phyloP scores from a whole-genome alignment of 163 green algal species.

The Scenedesmus sp. region DNA sequence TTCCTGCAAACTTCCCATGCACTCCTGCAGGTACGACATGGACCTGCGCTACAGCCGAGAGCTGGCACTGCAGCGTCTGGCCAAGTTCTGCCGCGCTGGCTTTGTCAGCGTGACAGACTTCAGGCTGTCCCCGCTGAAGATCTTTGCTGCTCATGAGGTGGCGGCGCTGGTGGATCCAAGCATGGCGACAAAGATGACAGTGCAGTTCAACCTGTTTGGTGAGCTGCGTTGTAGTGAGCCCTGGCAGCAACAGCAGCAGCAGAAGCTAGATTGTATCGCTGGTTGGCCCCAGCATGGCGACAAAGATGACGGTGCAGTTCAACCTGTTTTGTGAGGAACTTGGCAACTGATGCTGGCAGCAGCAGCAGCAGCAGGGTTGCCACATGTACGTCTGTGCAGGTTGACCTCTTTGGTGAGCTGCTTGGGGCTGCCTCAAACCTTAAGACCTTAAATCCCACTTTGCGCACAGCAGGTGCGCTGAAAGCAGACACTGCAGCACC shows the following conservation, averaged over 20 bases:
- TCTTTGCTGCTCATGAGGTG: constrained; percentile 94
- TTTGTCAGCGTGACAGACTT: constrained; percentile 89
- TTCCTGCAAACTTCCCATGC: background rate
- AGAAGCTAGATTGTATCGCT: constrained; percentile 58
- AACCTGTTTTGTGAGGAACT: constrained; percentile 39
- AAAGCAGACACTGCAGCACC: background rate
- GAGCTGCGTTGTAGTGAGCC: background rate
- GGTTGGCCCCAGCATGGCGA: constrained; percentile 84
- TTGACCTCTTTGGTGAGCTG: too few relatives aligned
- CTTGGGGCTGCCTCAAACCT: too few relatives aligned
- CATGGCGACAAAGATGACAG: constrained; percentile 95
- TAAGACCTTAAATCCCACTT: too few relatives aligned
- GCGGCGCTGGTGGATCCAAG: constrained; percentile 80
- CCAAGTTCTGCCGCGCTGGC: constrained; percentile 76
- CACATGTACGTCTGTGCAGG: too few relatives aligned
- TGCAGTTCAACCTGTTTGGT: constrained; percentile 78
- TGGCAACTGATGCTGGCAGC: too few relatives aligned
- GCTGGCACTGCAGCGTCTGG: constrained; percentile 85
- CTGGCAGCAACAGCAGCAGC: background rate
- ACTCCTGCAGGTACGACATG: constrained; percentile 76
- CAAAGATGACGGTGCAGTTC: constrained; percentile 93
- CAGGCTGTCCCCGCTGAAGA: constrained; percentile 79
- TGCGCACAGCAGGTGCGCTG: too few relatives aligned
- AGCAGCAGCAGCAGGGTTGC: too few relatives aligned
- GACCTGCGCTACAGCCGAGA: constrained; percentile 85